These are phyloP conservation scores for Boletellus sp. DNA, from an alignment of 768 basidiomycete genomes.

Conservation along the genomic window DNA sequence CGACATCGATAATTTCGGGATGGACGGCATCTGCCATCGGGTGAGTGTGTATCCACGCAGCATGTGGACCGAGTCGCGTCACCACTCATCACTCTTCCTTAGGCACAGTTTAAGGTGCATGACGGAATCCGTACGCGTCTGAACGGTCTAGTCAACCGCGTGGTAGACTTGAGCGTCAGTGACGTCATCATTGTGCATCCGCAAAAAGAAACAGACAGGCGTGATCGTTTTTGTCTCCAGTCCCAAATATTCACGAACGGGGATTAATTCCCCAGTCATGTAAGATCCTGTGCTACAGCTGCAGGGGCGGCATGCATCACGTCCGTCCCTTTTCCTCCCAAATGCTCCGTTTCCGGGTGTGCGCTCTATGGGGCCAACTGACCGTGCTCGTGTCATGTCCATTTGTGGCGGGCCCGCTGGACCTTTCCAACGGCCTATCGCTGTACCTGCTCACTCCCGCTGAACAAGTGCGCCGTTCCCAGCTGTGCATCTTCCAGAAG, in stretches of 20 bases:
- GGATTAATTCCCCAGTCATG: conserved; percentile 57
- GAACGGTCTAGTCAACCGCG: conserved; percentile 52
- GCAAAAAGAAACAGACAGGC: neutral
- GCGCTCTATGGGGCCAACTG: too few relatives aligned
- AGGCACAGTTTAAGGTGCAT: conserved; percentile 62
- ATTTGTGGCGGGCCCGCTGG: conserved; percentile 61
- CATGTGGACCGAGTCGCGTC: neutral
- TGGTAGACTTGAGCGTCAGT: conserved; percentile 44
- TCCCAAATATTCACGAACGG: conserved; percentile 56
- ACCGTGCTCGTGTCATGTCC: too few relatives aligned
- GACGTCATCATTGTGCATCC: too few relatives aligned
- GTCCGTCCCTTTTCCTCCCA: too few relatives aligned
- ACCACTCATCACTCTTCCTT: neutral
- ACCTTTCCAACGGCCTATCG: conserved; percentile 86
- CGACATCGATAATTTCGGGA: conserved; percentile 91
- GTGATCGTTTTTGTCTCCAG: conserved; percentile 8
- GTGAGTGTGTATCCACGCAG: conserved; percentile 39
- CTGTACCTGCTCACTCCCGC: conserved; percentile 85
- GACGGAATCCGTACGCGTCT: conserved; percentile 54
- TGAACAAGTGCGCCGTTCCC: conserved; percentile 86
- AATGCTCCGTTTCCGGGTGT: too few relatives aligned
- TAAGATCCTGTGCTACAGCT: conserved; percentile 32
- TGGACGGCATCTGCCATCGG: conserved; percentile 65
- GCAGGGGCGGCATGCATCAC: conserved; percentile 38
- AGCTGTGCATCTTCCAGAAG: conserved; percentile 87